Base-by-base conservation (phyloP, 805 yeast species). In the Maudiozyma pseudohumilis region DNA sequence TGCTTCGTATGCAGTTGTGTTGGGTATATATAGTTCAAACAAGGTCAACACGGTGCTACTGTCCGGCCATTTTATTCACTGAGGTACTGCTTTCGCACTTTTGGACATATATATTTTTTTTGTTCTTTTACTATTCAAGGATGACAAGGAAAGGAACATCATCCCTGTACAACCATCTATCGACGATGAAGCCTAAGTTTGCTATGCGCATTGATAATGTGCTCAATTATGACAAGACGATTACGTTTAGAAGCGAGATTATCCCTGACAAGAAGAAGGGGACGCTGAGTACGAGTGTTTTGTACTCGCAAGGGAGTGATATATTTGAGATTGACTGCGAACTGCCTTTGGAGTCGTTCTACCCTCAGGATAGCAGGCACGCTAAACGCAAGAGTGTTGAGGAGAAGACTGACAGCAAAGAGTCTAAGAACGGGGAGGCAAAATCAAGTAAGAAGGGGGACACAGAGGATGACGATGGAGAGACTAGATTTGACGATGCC, bases 401-500 rank as follows among this genome's bases (percentile, higher is more conserved):
- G 5, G 29, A 33, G 15, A 28, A 36, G 40, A 26, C 29, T 5
- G 29, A 24, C 13, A 20, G 12, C 10, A 18, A 29, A 12, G 27
- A 32, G 28, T 13, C 40, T 32, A 26, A 31, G 32, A 13, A 26
- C 42, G n/a, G 25, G 16, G 27, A 13, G 24, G 29, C 16, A 9
- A 12, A 31, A 31, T 12, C n/a, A 5, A 15, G 17, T 36, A 15
- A 39, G 26, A 20, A 32, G 30, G 13, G 27, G 43, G 12, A 23
- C 20, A 15, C 36, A 28, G 16, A 32, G 30, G 13, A 27, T 44
- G 12, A 23, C 20, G 28, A 12, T 21, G 9, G 55, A 18, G 68
- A 65, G 28, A 87, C 86, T 3, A 88, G 80, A 49, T 66, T 67
- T 35, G 94, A 80, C 29, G 89, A 80, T 42, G 86, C 79, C 2